Base-by-base conservation (phyloP, 352 stramenopile species). In the Phytopythium ostracodes region DNA sequence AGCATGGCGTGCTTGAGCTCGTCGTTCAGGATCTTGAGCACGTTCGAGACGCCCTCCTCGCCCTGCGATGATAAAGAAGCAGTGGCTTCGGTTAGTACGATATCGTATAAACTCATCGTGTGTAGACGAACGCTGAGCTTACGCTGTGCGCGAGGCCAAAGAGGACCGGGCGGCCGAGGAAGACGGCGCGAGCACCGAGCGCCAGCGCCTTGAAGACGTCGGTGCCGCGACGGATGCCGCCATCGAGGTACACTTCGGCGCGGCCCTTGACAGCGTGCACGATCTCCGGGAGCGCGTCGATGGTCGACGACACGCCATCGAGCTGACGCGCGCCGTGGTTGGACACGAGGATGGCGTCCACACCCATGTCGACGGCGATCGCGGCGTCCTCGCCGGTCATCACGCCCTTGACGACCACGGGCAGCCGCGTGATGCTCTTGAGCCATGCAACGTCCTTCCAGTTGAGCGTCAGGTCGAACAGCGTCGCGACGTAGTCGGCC, bases 191-290 rank as follows among this genome's bases (percentile, higher is more conserved):
- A 29, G 96, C 96, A 40, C 94, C 94, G 43, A 98, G 74, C 4
- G 94, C 94, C 20, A 98, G 70, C 20, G 93, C 94, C 77, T 98
- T 98, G 70, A 98, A 97, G 44, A 96, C 90, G 68, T 99, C 96
- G 4, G 94, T 98, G 40, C 96, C 97, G 60, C 96, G 90, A 65
- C 94, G 87, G 49, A 99, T 75, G 22, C 97, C 97, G 31, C 95
- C 91, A 64, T 99, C 96, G 43, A 99, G 50, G 58, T 98, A 96
- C 43, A 99, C 87, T 62, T 98, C 89, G 1, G 79, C 84, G 31
- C 87, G 72, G 22, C 77, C 72, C 65, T 92, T 70, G 7, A 98
- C 89, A 0, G 91, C 92, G 22, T 73, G 65, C 2, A 96, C 87
- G 46, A 98, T 84, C 43, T 97, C 94, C 12, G 92, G 88, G 22